Evolutionary conservation across 139 green algal genomes (phyloP), one percentile per base, ranked within the genome.

Genomic region (Picochlorum sp.): DNA sequence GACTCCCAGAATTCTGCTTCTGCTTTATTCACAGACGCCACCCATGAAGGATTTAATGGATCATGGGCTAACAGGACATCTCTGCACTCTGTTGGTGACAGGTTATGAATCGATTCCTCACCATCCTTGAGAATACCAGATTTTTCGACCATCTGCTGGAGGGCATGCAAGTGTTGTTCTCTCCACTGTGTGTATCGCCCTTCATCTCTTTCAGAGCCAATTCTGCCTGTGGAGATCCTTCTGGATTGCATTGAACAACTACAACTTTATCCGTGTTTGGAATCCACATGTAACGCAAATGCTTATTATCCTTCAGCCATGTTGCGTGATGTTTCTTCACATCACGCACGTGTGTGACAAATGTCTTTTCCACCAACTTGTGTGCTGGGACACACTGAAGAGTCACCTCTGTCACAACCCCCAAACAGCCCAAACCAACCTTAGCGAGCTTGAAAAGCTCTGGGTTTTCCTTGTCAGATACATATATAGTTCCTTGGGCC

Each of bases 201-300:
- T 41, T 41, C 34, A 41, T 41, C 57, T 49, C 62, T 67, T 68
- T 21, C 45, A 15, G 66, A 82, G 67, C 47, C 16, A 20, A 52
- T n/a, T n/a, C 47, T 23, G 10, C 47, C 16, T 52, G 47, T 52
- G 47, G 47, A 20, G 47, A 52, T 9, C 47, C n/a, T 44, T 59
- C 51, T 45, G n/a, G 18, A 30, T 59, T 58, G 15, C 47, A 45
- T 52, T 37, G 21, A 8, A 94, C 86, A 13, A 94, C 85, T 32
- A 95, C 85, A 50, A 95, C 82, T 3, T 72, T 70, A 62, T 96
- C 86, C 1, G 91, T 97, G 80, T 96, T 85, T 4, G 93, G 93
- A 26, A 98, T 90, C 91, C 93, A 98, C 89, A 98, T 95, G 83
- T 97, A 98, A 0, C 88, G 70, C 32, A 96, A n/a, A 73, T 96